These are phyloP conservation scores for Vaccinium corymbosum DNA, from an alignment of 148 eudicot species.

Conservation along the genomic window DNA sequence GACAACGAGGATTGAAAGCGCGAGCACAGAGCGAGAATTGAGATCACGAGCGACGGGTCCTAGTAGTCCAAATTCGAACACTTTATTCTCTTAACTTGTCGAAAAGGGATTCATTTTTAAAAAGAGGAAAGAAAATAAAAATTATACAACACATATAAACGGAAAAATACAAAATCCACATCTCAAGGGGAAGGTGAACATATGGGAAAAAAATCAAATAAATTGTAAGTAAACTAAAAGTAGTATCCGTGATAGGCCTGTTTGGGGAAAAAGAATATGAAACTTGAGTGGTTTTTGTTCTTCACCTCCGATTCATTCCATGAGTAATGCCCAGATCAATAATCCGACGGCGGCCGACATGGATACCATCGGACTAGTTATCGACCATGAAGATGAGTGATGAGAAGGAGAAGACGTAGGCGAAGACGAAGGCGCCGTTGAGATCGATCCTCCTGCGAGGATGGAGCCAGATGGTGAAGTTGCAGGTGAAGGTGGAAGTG, in stretches of 20 bases:
- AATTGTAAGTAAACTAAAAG: background rate
- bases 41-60: too few relatives aligned
- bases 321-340: background rate
- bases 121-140: background rate
- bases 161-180: background rate
- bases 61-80: background rate
- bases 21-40: too few relatives aligned
- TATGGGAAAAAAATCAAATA: constrained; percentile 4
- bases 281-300: background rate
- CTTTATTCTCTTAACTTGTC: background rate
- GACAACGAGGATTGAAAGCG: too few relatives aligned
- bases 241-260: background rate
- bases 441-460: constrained; percentile 40
- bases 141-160: background rate
- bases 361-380: constrained; percentile 9
- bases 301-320: background rate
- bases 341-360: constrained; percentile 18
- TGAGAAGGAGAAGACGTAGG: constrained; percentile 18
- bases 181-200: background rate
- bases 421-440: constrained; percentile 34
- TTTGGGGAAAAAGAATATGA: too few relatives aligned
- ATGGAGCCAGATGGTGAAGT: constrained; percentile 40
- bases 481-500: constrained; percentile 23
- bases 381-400: constrained; percentile 25
- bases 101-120: background rate